Base-by-base conservation (phyloP, 2,329 filamentous ascomycete species). In the Didymella exigua region DNA sequence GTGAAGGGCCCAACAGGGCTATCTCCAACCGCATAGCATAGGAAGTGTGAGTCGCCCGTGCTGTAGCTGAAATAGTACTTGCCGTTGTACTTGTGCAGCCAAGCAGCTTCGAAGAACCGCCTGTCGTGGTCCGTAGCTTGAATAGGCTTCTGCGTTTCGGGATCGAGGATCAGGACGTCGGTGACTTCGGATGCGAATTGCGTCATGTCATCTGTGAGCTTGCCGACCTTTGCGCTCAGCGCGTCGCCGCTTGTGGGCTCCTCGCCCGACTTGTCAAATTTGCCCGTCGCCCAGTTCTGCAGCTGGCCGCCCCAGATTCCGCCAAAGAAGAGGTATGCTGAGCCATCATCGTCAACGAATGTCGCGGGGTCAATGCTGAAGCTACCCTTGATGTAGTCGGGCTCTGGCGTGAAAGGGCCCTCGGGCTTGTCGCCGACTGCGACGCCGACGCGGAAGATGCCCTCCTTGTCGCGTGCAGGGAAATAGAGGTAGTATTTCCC, bases 281-380 rank as follows among this genome's bases (percentile, higher is more conserved):
- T 74, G 29, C 84, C 82, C 24, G 73, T 75, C 62, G 81, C 79
- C 83, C 89, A 93, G 78, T 89, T 91, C 74, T 92, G 89, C 60
- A 93, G 77, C 75, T 93, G 89, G 0, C 89, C 89, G 54, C 89
- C 89, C 89, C 89, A 93, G 19, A 93, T 82, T 0, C 89, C 89
- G 38, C 89, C 89, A 63, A 92, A 91, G 75, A 91, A 93, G 19
- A 90, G 71, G 69, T 89, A 90, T 3, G 82, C 85, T 46, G 81
- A 71, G 9, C 80, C 83, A 61, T 88, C 84, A 38, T 84, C 84
- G 69, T 93, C 89, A 14, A 92, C 88, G 60, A 92, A 90, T 29
- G 80, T 82, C 11, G 89, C 89, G 0, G 89, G 89, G 69, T 93
- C 89, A 68, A 93, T 91, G 66, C 86, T 89, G 76, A 86, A 92